Evolutionary conservation across 2,329 filamentous ascomycete genomes (phyloP).

Genomic region (Metarhizium robertsii): DNA sequence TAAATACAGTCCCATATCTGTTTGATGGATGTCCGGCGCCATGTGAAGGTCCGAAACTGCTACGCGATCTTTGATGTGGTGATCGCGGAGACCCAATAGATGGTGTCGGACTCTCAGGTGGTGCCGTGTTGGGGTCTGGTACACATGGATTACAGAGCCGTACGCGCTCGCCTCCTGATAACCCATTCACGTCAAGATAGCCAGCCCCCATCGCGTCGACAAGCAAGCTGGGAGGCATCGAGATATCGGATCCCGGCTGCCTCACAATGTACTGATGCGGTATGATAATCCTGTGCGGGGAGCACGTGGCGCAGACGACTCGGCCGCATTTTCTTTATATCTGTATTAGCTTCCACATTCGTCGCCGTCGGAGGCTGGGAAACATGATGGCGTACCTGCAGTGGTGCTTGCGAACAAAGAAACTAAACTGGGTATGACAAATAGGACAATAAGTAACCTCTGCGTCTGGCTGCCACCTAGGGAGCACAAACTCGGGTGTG

Average conservation of each 20-base stretch:
- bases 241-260: constrained; percentile 45
- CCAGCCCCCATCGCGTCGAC: constrained; percentile 29
- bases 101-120: constrained; percentile 35
- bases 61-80: constrained; percentile 36
- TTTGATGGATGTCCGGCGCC: constrained; percentile 18
- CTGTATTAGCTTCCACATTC: constrained; percentile 7
- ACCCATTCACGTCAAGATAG: constrained; percentile 33
- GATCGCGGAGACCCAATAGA: constrained; percentile 21
- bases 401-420: constrained; percentile 86
- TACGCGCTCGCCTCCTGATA: constrained; percentile 47
- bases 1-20: constrained; percentile 28
- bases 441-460: constrained; percentile 81
- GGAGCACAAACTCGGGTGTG: constrained; percentile 44
- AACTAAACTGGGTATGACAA: constrained; percentile 68
- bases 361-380: background rate
- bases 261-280: constrained; percentile 88
- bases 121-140: constrained; percentile 50
- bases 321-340: constrained; percentile 70
- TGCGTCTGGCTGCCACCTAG: constrained; percentile 80
- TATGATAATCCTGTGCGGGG: constrained; percentile 90
- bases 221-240: constrained; percentile 24
- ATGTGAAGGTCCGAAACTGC: constrained; percentile 27
- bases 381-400: constrained; percentile 53
- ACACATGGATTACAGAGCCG: constrained; percentile 54
- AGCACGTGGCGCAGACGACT: constrained; percentile 84